Conservation (phyloP, 1,139 yeast genomes). For the Hansenula sp. region DNA sequence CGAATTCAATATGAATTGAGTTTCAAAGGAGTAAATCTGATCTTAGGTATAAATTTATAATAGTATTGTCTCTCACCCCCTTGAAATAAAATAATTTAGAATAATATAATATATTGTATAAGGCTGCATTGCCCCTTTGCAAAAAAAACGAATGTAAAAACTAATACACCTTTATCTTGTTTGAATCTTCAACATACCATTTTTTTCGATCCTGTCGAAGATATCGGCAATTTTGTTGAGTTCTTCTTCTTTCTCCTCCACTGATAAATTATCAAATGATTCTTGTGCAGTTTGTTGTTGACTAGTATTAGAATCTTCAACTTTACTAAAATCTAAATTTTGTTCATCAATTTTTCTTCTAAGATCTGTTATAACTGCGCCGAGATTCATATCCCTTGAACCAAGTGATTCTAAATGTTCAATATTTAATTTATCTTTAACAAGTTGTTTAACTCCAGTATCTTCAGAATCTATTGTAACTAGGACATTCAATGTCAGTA, state of each 20-base stretch:
- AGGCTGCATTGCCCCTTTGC: too few species aligned
- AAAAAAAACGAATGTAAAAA: too few species aligned
- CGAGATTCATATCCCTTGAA: slow-evolving; percentile 13
- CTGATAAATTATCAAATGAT: slow-evolving; percentile 32
- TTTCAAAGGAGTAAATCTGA: too few species aligned
- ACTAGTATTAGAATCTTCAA: neutral
- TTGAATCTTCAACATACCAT: slow-evolving; percentile 41
- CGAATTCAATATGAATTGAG: too few species aligned
- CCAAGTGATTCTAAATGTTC: slow-evolving; percentile 5
- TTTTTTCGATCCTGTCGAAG: slow-evolving; percentile 45
- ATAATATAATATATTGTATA: too few species aligned
- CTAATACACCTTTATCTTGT: slow-evolving; percentile 25
- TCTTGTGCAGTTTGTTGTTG: neutral
- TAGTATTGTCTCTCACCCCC: too few species aligned
- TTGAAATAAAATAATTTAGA: neutral
- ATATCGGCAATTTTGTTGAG: slow-evolving; percentile 47
- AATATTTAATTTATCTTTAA: slow-evolving; percentile 11
- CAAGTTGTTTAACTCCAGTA: slow-evolving; percentile 11
- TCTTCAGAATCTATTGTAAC: slow-evolving; percentile 18
- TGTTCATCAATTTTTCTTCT: slow-evolving; percentile 4
- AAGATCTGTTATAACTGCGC: slow-evolving; percentile 8
- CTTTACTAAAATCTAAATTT: neutral
- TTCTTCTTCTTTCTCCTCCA: slow-evolving; percentile 50
- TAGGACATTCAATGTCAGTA: slow-evolving; percentile 14
- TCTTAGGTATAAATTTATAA: too few species aligned